These are phyloP conservation scores for Suhomyces atakaporum DNA, from an alignment of 1,139 yeast species.

Conservation along the genomic window DNA sequence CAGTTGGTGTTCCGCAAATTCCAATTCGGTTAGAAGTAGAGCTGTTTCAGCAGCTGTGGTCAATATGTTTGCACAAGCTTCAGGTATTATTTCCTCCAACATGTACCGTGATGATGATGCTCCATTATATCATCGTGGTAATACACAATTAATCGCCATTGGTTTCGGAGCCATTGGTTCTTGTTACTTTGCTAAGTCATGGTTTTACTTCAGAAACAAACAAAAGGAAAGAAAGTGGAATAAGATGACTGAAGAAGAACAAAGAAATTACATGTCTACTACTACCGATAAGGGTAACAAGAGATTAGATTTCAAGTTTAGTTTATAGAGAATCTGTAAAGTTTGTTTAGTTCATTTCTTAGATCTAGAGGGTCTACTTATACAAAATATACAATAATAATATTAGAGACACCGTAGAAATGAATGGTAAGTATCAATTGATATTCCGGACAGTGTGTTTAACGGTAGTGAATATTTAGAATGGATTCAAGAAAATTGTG, in stretches of 20 bases:
- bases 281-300: slow-evolving; percentile 56
- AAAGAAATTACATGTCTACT: slow-evolving; percentile 40
- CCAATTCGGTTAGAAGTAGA: slow-evolving; percentile 20
- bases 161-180: slow-evolving; percentile 16
- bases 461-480: slow-evolving; percentile 76
- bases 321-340: too few relatives aligned
- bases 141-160: slow-evolving; percentile 15
- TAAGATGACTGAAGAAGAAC: slow-evolving; percentile 48
- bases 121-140: slow-evolving; percentile 20
- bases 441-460: slow-evolving; percentile 74
- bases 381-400: too few relatives aligned
- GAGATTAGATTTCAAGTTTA: slow-evolving; percentile 53
- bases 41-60: slow-evolving; percentile 23
- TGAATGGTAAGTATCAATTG: slow-evolving; percentile 79
- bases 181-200: slow-evolving; percentile 21
- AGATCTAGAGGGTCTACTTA: too few relatives aligned
- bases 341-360: too few relatives aligned
- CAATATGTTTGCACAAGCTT: slow-evolving; percentile 20
- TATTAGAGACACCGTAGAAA: slow-evolving; percentile 64
- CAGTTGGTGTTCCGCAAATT: slow-evolving; percentile 21
- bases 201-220: slow-evolving; percentile 51
- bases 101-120: slow-evolving; percentile 19
- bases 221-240: slow-evolving; percentile 49
- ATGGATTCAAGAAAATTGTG: slow-evolving; percentile 76
- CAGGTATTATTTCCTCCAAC: slow-evolving; percentile 17